These are phyloP conservation scores for Rhododendron ovatum DNA, from an alignment of 148 eudicot genomes.

Conservation along the genomic window DNA sequence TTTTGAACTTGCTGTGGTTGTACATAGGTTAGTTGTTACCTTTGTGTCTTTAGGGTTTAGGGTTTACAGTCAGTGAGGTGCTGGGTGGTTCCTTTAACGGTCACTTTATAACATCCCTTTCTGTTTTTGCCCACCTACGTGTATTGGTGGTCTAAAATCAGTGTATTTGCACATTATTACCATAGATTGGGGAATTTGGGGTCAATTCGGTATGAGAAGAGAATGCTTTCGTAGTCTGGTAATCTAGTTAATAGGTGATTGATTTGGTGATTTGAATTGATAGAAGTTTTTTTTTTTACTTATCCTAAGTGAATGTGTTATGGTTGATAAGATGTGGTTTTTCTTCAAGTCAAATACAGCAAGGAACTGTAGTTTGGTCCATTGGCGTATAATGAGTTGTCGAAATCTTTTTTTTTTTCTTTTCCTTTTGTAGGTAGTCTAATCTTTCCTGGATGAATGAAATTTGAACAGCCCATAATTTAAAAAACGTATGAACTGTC, in stretches of 20 bases:
- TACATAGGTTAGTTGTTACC: neutral
- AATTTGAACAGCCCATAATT: too few species aligned
- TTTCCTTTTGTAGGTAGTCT: too few species aligned
- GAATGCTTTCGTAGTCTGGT: neutral
- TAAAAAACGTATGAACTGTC: slow-evolving; percentile 13
- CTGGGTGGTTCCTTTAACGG: neutral
- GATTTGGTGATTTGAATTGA: too few species aligned
- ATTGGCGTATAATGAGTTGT: too few species aligned
- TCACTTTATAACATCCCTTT: neutral
- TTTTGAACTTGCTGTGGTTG: neutral
- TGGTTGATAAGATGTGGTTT: too few species aligned
- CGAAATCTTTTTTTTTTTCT: too few species aligned
- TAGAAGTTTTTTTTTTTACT: too few species aligned
- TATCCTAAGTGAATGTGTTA: too few species aligned
- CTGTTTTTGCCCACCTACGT: neutral
- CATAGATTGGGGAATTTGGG: neutral
- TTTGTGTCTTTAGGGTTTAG: neutral
- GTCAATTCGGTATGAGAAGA: neutral
- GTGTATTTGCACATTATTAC: neutral
- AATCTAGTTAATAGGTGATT: too few species aligned
- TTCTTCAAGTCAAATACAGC: too few species aligned
- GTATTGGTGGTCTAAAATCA: neutral
- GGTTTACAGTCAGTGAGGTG: neutral
- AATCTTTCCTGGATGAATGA: too few species aligned
- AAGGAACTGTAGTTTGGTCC: too few species aligned